Percentiles rank a stretch among this genome's conserved stretches.
These are phyloP conservation scores for Pelagophyceae sp. DNA, from an alignment of 352 stramenopile species.

Conservation along the genomic window DNA sequence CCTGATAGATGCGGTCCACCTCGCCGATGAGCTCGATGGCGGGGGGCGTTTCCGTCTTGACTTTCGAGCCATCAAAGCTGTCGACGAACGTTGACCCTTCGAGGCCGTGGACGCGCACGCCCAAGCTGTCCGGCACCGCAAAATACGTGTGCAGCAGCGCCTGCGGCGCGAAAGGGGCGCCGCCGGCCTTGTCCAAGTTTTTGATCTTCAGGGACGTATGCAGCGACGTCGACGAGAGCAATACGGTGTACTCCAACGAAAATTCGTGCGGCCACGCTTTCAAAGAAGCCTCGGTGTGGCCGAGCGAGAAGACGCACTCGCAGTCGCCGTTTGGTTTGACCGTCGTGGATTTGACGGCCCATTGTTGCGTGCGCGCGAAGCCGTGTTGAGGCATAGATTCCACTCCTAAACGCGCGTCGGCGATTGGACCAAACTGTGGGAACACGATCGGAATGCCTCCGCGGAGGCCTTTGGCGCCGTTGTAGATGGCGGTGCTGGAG, in stretches of 20 bases:
- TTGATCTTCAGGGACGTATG: slow-evolving; percentile 32
- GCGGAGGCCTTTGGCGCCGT: slow-evolving; percentile 69
- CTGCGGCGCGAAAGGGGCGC: slow-evolving; percentile 61
- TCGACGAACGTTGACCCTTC: slow-evolving; percentile 32
- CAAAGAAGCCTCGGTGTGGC: slow-evolving; percentile 19
- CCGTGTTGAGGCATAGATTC: neutral
- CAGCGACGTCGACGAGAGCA: slow-evolving; percentile 54
- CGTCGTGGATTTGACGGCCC: neutral
- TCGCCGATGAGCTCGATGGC: slow-evolving; percentile 48
- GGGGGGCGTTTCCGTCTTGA: slow-evolving; percentile 30
- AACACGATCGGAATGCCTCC: slow-evolving; percentile 77
- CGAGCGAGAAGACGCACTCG: slow-evolving; percentile 18
- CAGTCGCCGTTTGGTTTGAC: neutral
- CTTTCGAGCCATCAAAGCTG: neutral
- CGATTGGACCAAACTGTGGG: slow-evolving; percentile 58
- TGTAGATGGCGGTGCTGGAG: slow-evolving; percentile 54
- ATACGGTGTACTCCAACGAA: slow-evolving; percentile 58
- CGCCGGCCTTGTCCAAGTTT: slow-evolving; percentile 61
- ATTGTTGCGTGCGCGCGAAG: neutral
- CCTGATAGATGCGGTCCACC: slow-evolving; percentile 64
- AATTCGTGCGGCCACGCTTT: slow-evolving; percentile 62
- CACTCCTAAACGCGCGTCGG: neutral
- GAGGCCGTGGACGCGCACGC: slow-evolving; percentile 58
- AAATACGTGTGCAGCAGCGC: slow-evolving; percentile 74
- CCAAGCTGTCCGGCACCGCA: slow-evolving; percentile 42